Evolutionary conservation across 768 basidiomycete species (phyloP).

Genomic region (Boletus huronensis): DNA sequence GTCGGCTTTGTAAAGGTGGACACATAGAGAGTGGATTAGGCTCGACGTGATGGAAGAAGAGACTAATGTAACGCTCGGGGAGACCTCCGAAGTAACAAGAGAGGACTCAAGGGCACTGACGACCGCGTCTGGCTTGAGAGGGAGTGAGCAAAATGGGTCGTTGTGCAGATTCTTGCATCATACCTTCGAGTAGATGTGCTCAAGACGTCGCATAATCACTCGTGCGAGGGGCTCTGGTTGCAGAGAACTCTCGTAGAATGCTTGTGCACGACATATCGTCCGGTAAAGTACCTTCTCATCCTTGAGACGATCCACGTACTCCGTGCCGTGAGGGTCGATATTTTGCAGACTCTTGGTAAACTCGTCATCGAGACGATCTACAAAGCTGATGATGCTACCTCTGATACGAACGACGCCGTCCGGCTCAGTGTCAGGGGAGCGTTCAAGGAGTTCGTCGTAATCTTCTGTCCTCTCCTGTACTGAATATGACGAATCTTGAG

Average conservation of each 20-base stretch:
- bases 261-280: conserved; percentile 90
- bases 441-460: conserved; percentile 87
- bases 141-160: conserved; percentile 4
- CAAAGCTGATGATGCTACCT: conserved; percentile 93
- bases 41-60: conserved; percentile 55
- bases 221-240: conserved; percentile 79
- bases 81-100: conserved; percentile 53
- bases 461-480: conserved; percentile 86
- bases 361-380: conserved; percentile 96
- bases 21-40: conserved; percentile 87
- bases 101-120: conserved; percentile 84
- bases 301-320: conserved; percentile 95
- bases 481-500: conserved; percentile 67
- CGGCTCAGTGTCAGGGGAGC: conserved; percentile 67
- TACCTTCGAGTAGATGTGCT: conserved; percentile 98
- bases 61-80: conserved; percentile 59
- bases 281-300: conserved; percentile 94
- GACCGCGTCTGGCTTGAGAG: conserved; percentile 83
- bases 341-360: conserved; percentile 97
- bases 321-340: conserved; percentile 98
- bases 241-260: conserved; percentile 80
- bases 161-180: neutral
- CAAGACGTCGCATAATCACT: conserved; percentile 91
- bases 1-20: conserved; percentile 88
- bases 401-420: conserved; percentile 81